Base-by-base conservation (phyloP, 2,329 filamentous ascomycete genomes). In the Trichoderma atroviride region DNA sequence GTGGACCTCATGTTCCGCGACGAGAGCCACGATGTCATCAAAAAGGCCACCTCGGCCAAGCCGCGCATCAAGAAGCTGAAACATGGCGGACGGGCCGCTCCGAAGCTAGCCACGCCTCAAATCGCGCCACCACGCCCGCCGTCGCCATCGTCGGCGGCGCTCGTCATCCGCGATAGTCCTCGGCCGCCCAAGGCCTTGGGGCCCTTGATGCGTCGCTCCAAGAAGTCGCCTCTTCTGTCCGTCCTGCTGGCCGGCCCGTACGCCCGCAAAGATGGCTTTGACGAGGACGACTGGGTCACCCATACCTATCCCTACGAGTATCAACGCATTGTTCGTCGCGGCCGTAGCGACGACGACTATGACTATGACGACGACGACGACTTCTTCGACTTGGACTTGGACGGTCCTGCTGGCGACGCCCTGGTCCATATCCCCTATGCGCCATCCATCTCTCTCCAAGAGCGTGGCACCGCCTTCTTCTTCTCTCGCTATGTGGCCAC, bases 1-100 rank as follows among this genome's bases (percentile, higher is more conserved):
- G 82, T 86, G 52, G 86, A 88, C 72, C 80, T 88, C 70, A 86
- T 88, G 80, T 88, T 88, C 72, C 83, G 86, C 53, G 84, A 88
- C 73, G 84, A 88, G 75, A 88, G 84, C 71, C 82, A 81, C 37
- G 84, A 86, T 74, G 85, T 88, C 68, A 85, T 85, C 72, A 82
- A 83, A 73, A 87, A 85, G 76, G 84, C 83, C 57, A 81, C 80
- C 64, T 81, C 75, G 31, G 72, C 75, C 24, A 75, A 75, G 64
- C 74, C 73, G 40, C 70, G 71, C 29, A 68, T 67, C 52, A 74
- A 73, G 68, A 78, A 77, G 55, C 70, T 72, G 35, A 71, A 59
- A 69, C 66, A 68, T 69, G 71, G 57, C 50, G 67, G 27, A 55
- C 63, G 47, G 62, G 57, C 66, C 55, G 37, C 31, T 24, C 59